These are phyloP conservation scores for Aspergillus wentii DNA, from an alignment of 495 filamentous ascomycete genomes.

Conservation along the genomic window DNA sequence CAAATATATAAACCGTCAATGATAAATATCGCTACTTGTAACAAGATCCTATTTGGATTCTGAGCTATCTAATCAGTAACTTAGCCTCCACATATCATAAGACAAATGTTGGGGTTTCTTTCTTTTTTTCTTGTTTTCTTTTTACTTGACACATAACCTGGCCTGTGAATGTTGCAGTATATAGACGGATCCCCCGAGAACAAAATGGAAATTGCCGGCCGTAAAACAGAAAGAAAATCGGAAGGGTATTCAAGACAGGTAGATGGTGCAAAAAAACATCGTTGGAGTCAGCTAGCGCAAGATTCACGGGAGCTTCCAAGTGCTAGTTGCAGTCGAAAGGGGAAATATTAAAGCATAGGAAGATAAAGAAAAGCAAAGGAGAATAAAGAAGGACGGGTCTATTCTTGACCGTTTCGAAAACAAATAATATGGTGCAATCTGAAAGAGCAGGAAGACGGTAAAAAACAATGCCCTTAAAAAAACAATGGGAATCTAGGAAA, in stretches of 20 bases:
- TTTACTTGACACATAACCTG: slow-evolving; percentile 7
- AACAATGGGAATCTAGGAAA: background rate
- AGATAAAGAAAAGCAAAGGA: background rate
- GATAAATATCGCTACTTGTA: no score
- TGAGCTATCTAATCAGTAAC: no score
- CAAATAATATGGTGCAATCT: background rate
- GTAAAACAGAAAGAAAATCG: background rate
- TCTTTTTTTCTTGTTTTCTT: slow-evolving; percentile 1
- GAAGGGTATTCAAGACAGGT: slow-evolving; percentile 15
- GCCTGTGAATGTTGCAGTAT: slow-evolving; percentile 2
- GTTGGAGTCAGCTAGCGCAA: no score
- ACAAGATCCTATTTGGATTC: no score
- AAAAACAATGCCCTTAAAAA: background rate
- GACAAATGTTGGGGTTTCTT: background rate
- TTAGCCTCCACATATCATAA: slow-evolving; percentile 1
- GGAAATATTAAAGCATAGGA: background rate
- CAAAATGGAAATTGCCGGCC: background rate
- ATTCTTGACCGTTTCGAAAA: no score
- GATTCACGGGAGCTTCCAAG: no score
- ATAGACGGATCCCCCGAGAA: slow-evolving; percentile 1
- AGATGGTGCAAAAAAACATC: no score
- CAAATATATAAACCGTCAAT: no score
- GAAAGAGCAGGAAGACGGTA: background rate
- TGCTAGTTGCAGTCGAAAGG: no score
- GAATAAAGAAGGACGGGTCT: no score